These are phyloP conservation scores for Kluyveromyces lactis DNA, from an alignment of 805 yeast species.

Conservation along the genomic window DNA sequence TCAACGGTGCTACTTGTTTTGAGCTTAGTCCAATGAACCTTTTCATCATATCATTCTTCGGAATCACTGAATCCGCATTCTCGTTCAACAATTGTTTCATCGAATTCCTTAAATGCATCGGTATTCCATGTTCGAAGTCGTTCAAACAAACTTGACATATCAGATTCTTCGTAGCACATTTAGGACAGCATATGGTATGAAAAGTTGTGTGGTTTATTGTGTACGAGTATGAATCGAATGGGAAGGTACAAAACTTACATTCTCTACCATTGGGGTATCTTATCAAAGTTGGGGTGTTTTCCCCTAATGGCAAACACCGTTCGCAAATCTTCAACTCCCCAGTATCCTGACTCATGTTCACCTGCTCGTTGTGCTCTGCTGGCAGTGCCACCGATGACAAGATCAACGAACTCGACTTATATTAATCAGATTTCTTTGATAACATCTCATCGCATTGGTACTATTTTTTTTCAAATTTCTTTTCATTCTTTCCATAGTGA, in stretches of 20 bases:
- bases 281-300: slow-evolving; percentile 44
- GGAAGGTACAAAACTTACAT: slow-evolving; percentile 78
- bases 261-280: slow-evolving; percentile 67
- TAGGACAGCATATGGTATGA: slow-evolving; percentile 66
- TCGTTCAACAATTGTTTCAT: slow-evolving; percentile 42
- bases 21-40: slow-evolving; percentile 41
- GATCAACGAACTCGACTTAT: no score
- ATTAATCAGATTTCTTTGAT: no score
- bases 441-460: no score
- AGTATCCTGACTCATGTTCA: background rate
- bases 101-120: slow-evolving; percentile 67
- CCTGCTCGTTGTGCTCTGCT: no score
- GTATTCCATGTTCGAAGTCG: slow-evolving; percentile 76
- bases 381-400: no score
- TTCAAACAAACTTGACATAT: slow-evolving; percentile 86
- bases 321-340: slow-evolving; percentile 42
- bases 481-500: no score
- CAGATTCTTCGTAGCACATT: slow-evolving; percentile 72
- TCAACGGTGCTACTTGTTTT: slow-evolving; percentile 31
- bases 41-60: slow-evolving; percentile 44
- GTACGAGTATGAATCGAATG: slow-evolving; percentile 36
- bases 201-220: slow-evolving; percentile 41
- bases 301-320: slow-evolving; percentile 50
- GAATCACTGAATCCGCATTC: slow-evolving; percentile 31
- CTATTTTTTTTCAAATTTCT: no score